Conservation (phyloP, 2,329 filamentous ascomycete species). For the Xylaria hypoxylon region DNA sequence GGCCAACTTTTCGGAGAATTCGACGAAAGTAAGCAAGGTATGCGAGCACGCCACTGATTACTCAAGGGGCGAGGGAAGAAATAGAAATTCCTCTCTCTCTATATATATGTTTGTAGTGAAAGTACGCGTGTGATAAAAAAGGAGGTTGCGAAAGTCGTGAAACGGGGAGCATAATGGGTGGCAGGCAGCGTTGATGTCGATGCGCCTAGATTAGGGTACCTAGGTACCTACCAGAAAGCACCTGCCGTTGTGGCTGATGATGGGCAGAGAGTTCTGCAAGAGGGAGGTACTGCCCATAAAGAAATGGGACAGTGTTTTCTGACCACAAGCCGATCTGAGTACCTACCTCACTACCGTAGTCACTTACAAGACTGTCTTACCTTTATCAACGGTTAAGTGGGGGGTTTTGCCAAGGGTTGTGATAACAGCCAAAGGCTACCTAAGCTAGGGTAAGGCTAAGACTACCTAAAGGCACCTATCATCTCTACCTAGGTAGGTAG, state of each 20-base stretch:
- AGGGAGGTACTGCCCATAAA: no score
- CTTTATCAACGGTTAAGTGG: background rate
- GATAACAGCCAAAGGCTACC: constrained; percentile 24
- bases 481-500: no score
- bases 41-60: background rate
- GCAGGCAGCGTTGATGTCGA: constrained; percentile 13
- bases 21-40: background rate
- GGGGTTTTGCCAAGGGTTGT: background rate
- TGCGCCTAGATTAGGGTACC: background rate
- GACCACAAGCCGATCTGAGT: no score
- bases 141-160: background rate
- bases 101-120: background rate
- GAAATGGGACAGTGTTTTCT: no score
- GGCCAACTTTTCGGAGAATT: background rate
- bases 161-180: constrained; percentile 8
- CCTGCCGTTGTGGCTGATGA: constrained; percentile 20
- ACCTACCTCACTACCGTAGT: no score
- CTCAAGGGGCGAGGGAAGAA: constrained; percentile 1
- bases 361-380: no score
- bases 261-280: background rate
- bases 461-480: no score
- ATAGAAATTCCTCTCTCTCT: background rate
- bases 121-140: background rate
- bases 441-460: no score
- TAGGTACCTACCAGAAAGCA: constrained; percentile 3